Percentiles rank a stretch among this genome's conserved stretches.
These are phyloP conservation scores for Polygonum maritimum DNA, from an alignment of 148 eudicot species.

Conservation along the genomic window DNA sequence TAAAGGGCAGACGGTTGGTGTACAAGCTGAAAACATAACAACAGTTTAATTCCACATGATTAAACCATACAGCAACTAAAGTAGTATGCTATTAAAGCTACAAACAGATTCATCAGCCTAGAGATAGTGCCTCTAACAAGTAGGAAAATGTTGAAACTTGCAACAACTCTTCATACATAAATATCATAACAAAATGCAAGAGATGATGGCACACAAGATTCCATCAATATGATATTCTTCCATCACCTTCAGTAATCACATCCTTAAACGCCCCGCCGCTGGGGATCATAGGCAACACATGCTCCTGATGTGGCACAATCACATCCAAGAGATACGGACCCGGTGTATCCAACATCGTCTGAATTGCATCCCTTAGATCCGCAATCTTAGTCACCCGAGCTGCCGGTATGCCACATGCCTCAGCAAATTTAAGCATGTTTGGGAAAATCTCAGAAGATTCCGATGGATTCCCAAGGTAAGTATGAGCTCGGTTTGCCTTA, in stretches of 20 bases:
- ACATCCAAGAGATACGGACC: slow-evolving; percentile 85
- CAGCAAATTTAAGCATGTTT: slow-evolving; percentile 68
- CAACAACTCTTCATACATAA: neutral
- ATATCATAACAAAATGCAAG: neutral
- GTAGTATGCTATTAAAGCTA: neutral
- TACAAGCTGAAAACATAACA: neutral
- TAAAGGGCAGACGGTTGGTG: neutral
- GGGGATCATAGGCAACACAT: slow-evolving; percentile 91
- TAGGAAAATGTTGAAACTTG: neutral
- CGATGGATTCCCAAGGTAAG: slow-evolving; percentile 62
- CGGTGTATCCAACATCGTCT: slow-evolving; percentile 77
- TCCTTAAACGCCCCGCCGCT: slow-evolving; percentile 73
- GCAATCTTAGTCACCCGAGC: slow-evolving; percentile 55
- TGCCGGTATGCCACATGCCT: slow-evolving; percentile 56
- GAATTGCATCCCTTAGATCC: slow-evolving; percentile 65
- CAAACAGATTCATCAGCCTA: neutral
- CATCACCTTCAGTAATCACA: slow-evolving; percentile 68
- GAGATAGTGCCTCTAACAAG: neutral
- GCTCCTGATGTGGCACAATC: slow-evolving; percentile 84
- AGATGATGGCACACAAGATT: neutral
- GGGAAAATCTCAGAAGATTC: slow-evolving; percentile 53
- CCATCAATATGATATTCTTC: slow-evolving; percentile 25
- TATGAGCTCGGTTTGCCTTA: slow-evolving; percentile 73
- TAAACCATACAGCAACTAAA: neutral
- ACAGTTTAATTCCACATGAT: neutral